Conservation (phyloP, 257 asterid genomes). For the Rehmannia glutinosa region DNA sequence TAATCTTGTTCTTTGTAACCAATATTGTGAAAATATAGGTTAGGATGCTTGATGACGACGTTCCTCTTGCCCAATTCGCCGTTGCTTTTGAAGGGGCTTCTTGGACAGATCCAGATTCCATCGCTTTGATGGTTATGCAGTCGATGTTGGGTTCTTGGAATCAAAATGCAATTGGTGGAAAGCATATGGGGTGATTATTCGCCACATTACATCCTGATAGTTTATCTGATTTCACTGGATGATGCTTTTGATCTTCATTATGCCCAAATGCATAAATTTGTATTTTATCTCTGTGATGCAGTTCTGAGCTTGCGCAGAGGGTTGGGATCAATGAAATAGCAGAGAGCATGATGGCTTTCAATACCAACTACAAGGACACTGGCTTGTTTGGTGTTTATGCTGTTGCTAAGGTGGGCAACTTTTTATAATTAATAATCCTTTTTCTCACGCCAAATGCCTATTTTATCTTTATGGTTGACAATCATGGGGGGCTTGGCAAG, state of each 20-base stretch:
- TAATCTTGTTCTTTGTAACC: background rate
- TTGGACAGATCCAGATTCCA: slow-evolving; percentile 82
- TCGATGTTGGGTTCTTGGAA: slow-evolving; percentile 88
- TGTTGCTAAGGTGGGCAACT: slow-evolving; percentile 66
- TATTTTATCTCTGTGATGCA: slow-evolving; percentile 28
- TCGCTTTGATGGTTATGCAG: slow-evolving; percentile 79
- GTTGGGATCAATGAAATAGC: slow-evolving; percentile 74
- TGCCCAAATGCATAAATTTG: slow-evolving; percentile 8
- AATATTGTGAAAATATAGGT: slow-evolving; percentile 38
- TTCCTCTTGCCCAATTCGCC: slow-evolving; percentile 76
- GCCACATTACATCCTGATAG: background rate
- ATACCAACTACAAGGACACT: slow-evolving; percentile 83
- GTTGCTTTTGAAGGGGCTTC: slow-evolving; percentile 95
- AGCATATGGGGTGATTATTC: slow-evolving; percentile 77
- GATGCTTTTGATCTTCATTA: background rate
- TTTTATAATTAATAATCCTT: too few species aligned
- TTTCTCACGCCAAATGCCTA: too few species aligned
- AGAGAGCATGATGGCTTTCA: slow-evolving; percentile 94
- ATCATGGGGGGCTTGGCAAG: too few species aligned
- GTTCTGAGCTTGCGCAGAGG: slow-evolving; percentile 78
- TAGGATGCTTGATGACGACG: slow-evolving; percentile 66
- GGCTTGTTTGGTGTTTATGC: slow-evolving; percentile 95
- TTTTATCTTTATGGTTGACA: too few species aligned
- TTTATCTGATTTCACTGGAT: background rate
- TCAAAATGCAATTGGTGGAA: slow-evolving; percentile 69